phyloP scores from a whole-genome alignment of 2,329 filamentous ascomycete species.

The Fusarium penzigii region DNA sequence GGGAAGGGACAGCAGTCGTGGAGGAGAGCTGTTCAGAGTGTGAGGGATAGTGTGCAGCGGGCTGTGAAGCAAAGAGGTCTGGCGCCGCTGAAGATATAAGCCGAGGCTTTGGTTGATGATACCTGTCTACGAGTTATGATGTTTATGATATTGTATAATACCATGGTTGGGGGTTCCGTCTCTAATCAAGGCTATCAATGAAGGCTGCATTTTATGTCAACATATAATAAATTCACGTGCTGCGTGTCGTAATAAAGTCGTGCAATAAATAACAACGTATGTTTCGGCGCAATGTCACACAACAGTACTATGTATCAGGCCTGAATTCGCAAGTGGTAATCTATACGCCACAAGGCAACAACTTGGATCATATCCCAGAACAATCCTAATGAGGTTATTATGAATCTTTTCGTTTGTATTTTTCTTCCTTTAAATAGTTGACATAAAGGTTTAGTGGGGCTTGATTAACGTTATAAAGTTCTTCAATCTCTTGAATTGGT shows the following conservation, averaged over 20 bases:
- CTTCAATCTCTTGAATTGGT: background rate
- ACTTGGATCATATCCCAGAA: too few species aligned
- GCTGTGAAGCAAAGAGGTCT: slow-evolving; percentile 60
- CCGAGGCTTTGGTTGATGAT: slow-evolving; percentile 2
- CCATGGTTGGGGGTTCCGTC: background rate
- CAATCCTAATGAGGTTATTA: too few species aligned
- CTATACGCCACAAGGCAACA: too few species aligned
- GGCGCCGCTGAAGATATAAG: slow-evolving; percentile 51
- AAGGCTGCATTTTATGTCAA: background rate
- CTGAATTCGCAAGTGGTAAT: too few species aligned
- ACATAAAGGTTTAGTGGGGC: background rate
- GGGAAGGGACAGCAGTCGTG: slow-evolving; percentile 46
- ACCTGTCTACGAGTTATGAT: background rate
- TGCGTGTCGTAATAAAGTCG: too few species aligned
- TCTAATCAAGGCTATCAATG: background rate
- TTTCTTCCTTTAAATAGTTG: background rate
- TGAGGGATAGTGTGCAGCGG: slow-evolving; percentile 53
- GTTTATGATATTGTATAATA: background rate
- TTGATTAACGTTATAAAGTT: background rate
- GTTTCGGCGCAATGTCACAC: too few species aligned
- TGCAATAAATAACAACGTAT: too few species aligned
- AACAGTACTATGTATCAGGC: too few species aligned
- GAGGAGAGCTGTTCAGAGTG: slow-evolving; percentile 43
- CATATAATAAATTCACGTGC: too few species aligned
- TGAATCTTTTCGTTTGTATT: too few species aligned